A percentile compares a stretch with the other conserved stretches of the same genome.
Conservation (phyloP, 2,329 filamentous ascomycete genomes). For the Seiridium unicorne region DNA sequence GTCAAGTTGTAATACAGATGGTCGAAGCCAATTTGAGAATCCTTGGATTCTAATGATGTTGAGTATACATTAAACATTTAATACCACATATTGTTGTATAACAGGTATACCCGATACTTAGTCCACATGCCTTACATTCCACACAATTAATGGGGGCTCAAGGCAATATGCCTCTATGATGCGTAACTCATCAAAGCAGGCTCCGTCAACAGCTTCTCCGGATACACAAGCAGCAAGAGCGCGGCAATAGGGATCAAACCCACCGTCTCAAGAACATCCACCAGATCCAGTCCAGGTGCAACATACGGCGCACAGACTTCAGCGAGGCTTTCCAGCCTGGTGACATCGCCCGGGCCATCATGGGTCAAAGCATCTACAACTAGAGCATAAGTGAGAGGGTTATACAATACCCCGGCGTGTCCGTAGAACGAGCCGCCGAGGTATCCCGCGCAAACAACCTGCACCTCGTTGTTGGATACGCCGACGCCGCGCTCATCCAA, state of each 20-base stretch:
- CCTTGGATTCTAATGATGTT: no score
- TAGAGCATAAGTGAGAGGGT: slow-evolving; percentile 9
- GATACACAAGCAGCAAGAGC: background rate
- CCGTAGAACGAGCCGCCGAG: slow-evolving; percentile 30
- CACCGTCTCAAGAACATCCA: slow-evolving; percentile 3
- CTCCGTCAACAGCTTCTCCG: slow-evolving; percentile 3
- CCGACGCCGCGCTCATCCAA: slow-evolving; percentile 36
- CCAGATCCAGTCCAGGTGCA: slow-evolving; percentile 2
- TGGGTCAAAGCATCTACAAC: slow-evolving; percentile 4
- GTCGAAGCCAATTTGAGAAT: no score
- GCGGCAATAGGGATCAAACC: slow-evolving; percentile 4
- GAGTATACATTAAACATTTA: no score
- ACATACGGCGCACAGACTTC: background rate
- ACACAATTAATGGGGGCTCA: background rate
- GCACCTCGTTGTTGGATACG: slow-evolving; percentile 46
- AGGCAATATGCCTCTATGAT: background rate
- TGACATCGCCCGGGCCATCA: background rate
- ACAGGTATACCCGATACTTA: background rate
- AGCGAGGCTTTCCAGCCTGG: slow-evolving; percentile 1
- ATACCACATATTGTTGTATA: no score
- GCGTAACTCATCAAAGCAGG: slow-evolving; percentile 4
- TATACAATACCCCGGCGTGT: slow-evolving; percentile 8
- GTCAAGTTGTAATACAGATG: background rate
- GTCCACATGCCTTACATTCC: background rate
- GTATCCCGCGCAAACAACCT: slow-evolving; percentile 36